Evolutionary conservation across 2,329 filamentous ascomycete genomes (phyloP).

Genomic region (Orbilia quercus): DNA sequence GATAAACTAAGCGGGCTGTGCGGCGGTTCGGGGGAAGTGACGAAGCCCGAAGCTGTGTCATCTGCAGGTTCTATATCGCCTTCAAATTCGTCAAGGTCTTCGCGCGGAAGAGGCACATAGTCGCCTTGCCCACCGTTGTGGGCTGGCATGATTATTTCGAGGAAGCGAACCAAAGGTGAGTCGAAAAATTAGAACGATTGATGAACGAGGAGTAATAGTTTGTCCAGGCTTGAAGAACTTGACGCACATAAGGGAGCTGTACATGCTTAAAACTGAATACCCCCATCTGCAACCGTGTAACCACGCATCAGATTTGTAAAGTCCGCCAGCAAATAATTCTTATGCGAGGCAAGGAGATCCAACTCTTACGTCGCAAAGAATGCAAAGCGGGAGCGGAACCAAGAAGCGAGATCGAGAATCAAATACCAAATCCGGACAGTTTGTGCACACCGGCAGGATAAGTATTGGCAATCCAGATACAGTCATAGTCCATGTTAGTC

Average conservation of each 20-base stretch:
- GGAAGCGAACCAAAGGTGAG: neutral
- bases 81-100: conserved; percentile 14
- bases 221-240: too few relatives aligned
- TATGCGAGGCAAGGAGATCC: too few relatives aligned
- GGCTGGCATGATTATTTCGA: conserved; percentile 24
- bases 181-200: too few relatives aligned
- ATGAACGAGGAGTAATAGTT: too few relatives aligned
- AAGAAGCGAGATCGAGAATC: neutral
- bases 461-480: too few relatives aligned
- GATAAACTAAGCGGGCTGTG: conserved; percentile 30
- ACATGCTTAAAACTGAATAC: too few relatives aligned
- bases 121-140: conserved; percentile 17
- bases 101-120: conserved; percentile 33
- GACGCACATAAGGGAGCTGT: too few relatives aligned
- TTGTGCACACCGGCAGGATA: neutral
- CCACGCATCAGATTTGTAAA: too few relatives aligned
- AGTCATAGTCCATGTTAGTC: conserved; percentile 1
- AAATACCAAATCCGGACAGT: conserved; percentile 10
- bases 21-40: neutral
- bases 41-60: conserved; percentile 7
- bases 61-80: conserved; percentile 1
- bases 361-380: neutral
- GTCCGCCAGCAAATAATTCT: too few relatives aligned
- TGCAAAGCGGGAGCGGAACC: conserved; percentile 1
- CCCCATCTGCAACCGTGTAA: too few relatives aligned